Conservation (phyloP, 2,329 filamentous ascomycete species). For the Orbilia brochopaga region DNA sequence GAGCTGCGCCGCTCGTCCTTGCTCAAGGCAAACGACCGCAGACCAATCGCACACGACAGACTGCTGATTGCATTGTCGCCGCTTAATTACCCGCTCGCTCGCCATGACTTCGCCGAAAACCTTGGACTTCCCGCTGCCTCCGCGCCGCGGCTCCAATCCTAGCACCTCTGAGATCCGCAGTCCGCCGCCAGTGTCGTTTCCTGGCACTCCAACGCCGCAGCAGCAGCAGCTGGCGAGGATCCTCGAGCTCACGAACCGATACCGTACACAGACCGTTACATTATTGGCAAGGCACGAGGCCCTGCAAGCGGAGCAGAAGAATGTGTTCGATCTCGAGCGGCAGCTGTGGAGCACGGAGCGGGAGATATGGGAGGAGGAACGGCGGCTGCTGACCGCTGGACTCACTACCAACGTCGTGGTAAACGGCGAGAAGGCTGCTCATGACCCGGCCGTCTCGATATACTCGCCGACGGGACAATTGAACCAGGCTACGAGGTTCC, state of each 20-base stretch:
- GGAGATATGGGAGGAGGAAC: slow-evolving; percentile 48
- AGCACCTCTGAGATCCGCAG: slow-evolving; percentile 26
- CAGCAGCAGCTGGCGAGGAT: slow-evolving; percentile 47
- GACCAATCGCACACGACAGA: too few species aligned
- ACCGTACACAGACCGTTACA: slow-evolving; percentile 44
- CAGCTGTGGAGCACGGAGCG: slow-evolving; percentile 48
- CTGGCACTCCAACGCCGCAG: slow-evolving; percentile 5
- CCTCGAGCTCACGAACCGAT: slow-evolving; percentile 48
- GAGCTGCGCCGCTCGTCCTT: not conserved
- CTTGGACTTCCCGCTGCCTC: slow-evolving; percentile 44
- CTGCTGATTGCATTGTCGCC: too few species aligned
- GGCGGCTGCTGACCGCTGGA: slow-evolving; percentile 36
- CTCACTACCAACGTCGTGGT: not conserved
- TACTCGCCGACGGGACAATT: slow-evolving; percentile 13
- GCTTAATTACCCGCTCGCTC: not conserved
- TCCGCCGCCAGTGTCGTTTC: slow-evolving; percentile 16
- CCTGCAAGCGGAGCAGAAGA: slow-evolving; percentile 37
- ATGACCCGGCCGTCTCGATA: not conserved
- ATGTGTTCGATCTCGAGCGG: slow-evolving; percentile 48
- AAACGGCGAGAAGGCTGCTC: not conserved
- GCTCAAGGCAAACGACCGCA: not conserved
- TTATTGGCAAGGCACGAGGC: slow-evolving; percentile 43
- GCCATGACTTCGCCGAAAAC: slow-evolving; percentile 45
- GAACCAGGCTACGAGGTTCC: slow-evolving; percentile 40
- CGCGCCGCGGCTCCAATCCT: slow-evolving; percentile 32